These are phyloP conservation scores for Dispira parvispora DNA, from an alignment of 192 early-diverging fungal genomes.

Conservation along the genomic window DNA sequence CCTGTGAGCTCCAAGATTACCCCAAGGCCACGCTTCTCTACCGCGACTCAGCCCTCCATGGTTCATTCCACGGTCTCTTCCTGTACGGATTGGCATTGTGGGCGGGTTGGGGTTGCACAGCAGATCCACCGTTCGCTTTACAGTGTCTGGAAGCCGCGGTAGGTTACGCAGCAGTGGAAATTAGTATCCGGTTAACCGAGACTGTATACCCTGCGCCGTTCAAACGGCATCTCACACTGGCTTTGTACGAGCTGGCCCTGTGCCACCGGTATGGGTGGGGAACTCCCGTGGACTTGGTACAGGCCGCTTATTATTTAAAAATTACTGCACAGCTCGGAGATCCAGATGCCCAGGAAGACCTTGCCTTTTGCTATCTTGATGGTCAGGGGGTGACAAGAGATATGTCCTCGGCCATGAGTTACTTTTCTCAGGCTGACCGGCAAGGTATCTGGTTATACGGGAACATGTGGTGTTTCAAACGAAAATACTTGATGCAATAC, in stretches of 20 bases:
- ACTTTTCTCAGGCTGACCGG: background rate
- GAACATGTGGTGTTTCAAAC: constrained; percentile 6
- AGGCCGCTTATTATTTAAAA: constrained; percentile 7
- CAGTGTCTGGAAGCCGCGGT: background rate
- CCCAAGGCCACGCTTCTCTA: background rate
- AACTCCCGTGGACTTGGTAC: background rate
- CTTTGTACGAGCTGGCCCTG: constrained; percentile 10
- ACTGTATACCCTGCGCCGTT: background rate
- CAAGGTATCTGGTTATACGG: background rate
- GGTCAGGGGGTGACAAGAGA: constrained; percentile 5
- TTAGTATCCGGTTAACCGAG: background rate
- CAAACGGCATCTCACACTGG: constrained; percentile 5
- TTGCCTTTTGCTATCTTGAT: background rate
- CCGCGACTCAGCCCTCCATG: background rate
- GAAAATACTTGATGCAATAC: constrained; percentile 1
- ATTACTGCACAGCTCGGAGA: constrained; percentile 7
- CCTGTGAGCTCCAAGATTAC: background rate
- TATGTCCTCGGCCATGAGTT: background rate
- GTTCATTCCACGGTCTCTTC: constrained; percentile 4
- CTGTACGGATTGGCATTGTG: constrained; percentile 8
- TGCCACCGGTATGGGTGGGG: constrained; percentile 11
- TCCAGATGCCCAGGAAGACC: constrained; percentile 8
- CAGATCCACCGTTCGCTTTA: background rate
- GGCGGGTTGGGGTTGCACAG: background rate
- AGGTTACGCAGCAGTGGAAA: background rate